These are phyloP conservation scores for Vigna unguiculata DNA, from an alignment of 306 rosid genomes.

Conservation along the genomic window DNA sequence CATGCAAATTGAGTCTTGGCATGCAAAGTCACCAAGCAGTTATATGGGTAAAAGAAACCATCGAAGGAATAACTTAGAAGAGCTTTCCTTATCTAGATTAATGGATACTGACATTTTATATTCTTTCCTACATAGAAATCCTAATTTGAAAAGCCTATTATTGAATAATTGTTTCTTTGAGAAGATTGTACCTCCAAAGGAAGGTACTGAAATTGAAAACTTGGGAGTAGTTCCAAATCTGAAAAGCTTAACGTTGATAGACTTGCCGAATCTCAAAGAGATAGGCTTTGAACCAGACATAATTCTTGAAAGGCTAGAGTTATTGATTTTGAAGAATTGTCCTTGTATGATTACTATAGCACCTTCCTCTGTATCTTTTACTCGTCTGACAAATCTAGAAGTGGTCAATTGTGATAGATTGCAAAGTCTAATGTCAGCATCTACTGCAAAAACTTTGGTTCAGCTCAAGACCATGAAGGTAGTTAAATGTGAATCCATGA, in stretches of 20 bases:
- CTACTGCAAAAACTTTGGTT: constrained; percentile 34
- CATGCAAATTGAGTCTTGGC: not conserved
- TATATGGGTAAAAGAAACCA: not conserved
- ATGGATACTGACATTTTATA: not conserved
- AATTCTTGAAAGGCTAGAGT: no score
- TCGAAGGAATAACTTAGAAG: not conserved
- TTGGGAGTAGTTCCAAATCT: constrained; percentile 37
- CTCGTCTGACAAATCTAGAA: no score
- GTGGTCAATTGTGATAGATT: not conserved
- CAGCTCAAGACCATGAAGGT: constrained; percentile 33
- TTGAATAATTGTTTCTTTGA: not conserved
- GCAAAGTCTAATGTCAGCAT: not conserved
- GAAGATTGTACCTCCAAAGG: not conserved
- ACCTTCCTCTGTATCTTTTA: no score
- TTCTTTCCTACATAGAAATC: constrained; percentile 35
- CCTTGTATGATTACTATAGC: no score
- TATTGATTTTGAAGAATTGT: no score
- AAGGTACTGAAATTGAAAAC: not conserved
- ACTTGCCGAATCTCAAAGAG: no score
- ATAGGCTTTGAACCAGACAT: no score
- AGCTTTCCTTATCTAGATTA: not conserved
- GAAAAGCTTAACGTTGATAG: not conserved
- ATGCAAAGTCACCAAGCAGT: not conserved
- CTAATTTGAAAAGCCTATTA: not conserved
- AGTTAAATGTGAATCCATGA: not conserved